These are phyloP conservation scores for Ogataea sp. DNA, from an alignment of 805 yeast genomes.

Conservation along the genomic window DNA sequence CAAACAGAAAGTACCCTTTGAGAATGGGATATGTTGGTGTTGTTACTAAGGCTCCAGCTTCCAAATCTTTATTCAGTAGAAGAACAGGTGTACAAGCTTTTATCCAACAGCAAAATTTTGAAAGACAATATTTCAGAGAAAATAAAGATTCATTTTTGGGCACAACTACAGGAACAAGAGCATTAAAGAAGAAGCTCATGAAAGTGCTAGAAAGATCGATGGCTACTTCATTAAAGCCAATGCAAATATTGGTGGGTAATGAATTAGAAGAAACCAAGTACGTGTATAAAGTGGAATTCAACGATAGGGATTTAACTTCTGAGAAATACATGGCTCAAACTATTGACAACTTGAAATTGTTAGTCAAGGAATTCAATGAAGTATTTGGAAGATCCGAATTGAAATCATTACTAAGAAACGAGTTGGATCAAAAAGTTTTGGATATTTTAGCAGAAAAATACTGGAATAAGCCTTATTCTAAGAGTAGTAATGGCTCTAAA, in stretches of 20 bases:
- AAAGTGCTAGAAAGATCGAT: constrained; percentile 82
- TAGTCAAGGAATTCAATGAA: constrained; percentile 80
- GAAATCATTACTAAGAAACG: constrained; percentile 68
- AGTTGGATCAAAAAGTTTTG: constrained; percentile 81
- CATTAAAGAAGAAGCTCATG: constrained; percentile 73
- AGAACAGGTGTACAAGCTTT: constrained; percentile 53
- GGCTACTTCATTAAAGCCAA: constrained; percentile 84
- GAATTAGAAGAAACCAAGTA: constrained; percentile 92
- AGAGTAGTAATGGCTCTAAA: constrained; percentile 1
- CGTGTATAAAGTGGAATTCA: constrained; percentile 91
- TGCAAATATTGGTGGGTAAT: constrained; percentile 74
- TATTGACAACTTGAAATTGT: constrained; percentile 76
- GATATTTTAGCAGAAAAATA: constrained; percentile 84
- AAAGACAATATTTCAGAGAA: constrained; percentile 53
- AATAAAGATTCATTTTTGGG: constrained; percentile 52
- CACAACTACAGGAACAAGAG: constrained; percentile 68
- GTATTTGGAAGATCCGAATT: constrained; percentile 79
- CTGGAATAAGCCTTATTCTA: constrained; percentile 63
- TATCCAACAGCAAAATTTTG: constrained; percentile 61
- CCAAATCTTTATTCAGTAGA: constrained; percentile 41
- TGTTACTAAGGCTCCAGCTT: constrained; percentile 63
- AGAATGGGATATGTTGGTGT: constrained; percentile 98
- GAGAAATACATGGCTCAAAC: constrained; percentile 91
- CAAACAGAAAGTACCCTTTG: constrained; percentile 79
- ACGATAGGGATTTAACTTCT: constrained; percentile 89